phyloP scores from a whole-genome alignment of 148 eudicot species.

The Amaranthus hypochondriacus region DNA sequence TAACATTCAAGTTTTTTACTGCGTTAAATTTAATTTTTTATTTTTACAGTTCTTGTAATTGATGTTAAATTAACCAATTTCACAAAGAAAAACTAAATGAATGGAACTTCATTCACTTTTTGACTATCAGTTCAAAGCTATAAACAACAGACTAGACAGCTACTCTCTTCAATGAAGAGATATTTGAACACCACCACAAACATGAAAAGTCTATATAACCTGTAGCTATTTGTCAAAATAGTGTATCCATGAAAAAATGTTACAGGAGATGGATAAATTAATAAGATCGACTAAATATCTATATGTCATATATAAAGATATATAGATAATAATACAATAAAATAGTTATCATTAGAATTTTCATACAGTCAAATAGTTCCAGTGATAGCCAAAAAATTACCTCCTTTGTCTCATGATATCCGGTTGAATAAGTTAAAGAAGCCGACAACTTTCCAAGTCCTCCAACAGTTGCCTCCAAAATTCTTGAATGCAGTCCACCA shows the following conservation, averaged over 20 bases:
- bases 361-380: not conserved
- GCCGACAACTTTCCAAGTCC: constrained; percentile 81
- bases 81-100: not conserved
- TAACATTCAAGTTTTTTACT: not conserved
- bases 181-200: not conserved
- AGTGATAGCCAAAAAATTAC: constrained; percentile 27
- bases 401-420: constrained; percentile 47
- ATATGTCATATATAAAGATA: not conserved
- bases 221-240: not conserved
- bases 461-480: constrained; percentile 47
- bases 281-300: not conserved
- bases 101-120: not conserved
- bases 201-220: not conserved
- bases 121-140: not conserved
- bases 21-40: not conserved
- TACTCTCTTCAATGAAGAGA: not conserved
- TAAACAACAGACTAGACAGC: not conserved
- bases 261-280: not conserved
- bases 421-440: constrained; percentile 53
- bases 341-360: not conserved
- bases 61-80: not conserved
- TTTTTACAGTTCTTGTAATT: not conserved
- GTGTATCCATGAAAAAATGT: not conserved
- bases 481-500: constrained; percentile 46
- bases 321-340: no score